Conservation (phyloP, 129 eudicot genomes). For the Cynara cardunculus region DNA sequence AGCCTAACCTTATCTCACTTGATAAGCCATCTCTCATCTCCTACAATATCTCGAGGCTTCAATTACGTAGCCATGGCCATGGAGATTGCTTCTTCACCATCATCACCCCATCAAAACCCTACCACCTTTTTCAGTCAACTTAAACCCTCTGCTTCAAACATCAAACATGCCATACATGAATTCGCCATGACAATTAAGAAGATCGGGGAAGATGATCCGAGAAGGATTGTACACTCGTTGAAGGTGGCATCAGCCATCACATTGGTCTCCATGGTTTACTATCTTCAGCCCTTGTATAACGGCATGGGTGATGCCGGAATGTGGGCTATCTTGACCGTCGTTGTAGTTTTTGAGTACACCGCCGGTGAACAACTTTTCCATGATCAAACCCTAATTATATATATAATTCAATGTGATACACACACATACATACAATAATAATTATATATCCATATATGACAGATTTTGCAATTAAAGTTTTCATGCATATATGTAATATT, state of each 20-base stretch:
- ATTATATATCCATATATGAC: too few species aligned
- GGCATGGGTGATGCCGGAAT: conserved; percentile 52
- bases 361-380: conserved; percentile 30
- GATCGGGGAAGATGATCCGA: conserved; percentile 50
- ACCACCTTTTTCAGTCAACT: not conserved
- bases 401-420: not conserved
- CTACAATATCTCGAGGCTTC: not conserved
- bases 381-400: not conserved
- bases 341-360: conserved; percentile 54
- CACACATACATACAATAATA: too few species aligned
- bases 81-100: not conserved
- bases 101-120: not conserved
- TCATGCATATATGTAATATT: too few species aligned
- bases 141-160: not conserved
- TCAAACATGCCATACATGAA: conserved; percentile 5
- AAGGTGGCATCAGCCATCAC: conserved; percentile 52
- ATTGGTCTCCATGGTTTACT: conserved; percentile 45
- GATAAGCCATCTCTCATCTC: conserved; percentile 36
- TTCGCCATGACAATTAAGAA: conserved; percentile 17
- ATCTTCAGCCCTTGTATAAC: conserved; percentile 39
- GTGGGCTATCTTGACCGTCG: conserved; percentile 61
- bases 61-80: not conserved
- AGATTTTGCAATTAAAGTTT: too few species aligned
- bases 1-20: conserved; percentile 30
- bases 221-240: conserved; percentile 37